Conservation (phyloP, 148 eudicot species). For the Diospyros lotus region DNA sequence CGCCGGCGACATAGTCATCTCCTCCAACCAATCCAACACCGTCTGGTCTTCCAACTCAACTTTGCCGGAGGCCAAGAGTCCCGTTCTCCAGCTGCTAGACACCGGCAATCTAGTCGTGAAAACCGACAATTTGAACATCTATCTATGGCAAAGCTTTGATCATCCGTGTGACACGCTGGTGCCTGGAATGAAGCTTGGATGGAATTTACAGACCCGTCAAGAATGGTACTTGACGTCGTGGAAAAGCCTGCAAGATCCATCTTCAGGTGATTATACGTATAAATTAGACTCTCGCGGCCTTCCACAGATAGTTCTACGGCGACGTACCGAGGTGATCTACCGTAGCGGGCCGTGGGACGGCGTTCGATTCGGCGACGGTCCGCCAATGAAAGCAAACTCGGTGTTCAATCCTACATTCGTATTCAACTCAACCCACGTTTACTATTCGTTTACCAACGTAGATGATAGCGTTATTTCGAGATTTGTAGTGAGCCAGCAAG, state of each 20-base stretch:
- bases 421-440: slow-evolving; percentile 7
- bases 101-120: slow-evolving; percentile 29
- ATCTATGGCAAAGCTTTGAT: slow-evolving; percentile 18
- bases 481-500: slow-evolving; percentile 18
- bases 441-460: slow-evolving; percentile 14
- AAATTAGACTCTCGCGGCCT: slow-evolving; percentile 19
- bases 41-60: slow-evolving; percentile 17
- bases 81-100: slow-evolving; percentile 23
- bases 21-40: neutral
- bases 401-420: slow-evolving; percentile 16
- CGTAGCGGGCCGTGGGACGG: slow-evolving; percentile 46
- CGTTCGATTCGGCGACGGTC: slow-evolving; percentile 25
- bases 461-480: slow-evolving; percentile 16
- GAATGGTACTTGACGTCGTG: slow-evolving; percentile 23
- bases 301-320: slow-evolving; percentile 11
- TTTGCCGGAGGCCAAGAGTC: neutral
- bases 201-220: slow-evolving; percentile 9
- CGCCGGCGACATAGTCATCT: slow-evolving; percentile 18
- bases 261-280: slow-evolving; percentile 14
- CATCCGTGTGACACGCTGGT: slow-evolving; percentile 25
- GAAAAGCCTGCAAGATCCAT: slow-evolving; percentile 19
- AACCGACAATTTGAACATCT: neutral
- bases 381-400: slow-evolving; percentile 9
- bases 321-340: neutral
- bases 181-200: slow-evolving; percentile 30